These are phyloP conservation scores for Citrus maxima DNA, from an alignment of 345 rosid genomes.

Conservation along the genomic window DNA sequence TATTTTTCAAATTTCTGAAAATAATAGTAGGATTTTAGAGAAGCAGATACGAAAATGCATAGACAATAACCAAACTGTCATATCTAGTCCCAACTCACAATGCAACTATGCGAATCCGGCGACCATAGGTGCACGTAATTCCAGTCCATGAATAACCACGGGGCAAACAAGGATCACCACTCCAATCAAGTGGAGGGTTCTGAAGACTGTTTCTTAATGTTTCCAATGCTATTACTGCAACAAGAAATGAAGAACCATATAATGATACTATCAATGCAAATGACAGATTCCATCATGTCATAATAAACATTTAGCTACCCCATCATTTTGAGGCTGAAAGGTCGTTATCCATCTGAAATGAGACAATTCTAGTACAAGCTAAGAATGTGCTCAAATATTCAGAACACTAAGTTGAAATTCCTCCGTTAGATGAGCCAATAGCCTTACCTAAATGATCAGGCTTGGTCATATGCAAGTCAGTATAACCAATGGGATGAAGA, in stretches of 20 bases:
- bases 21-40: not conserved
- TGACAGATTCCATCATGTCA: not conserved
- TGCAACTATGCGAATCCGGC: slow-evolving; percentile 59
- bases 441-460: not conserved
- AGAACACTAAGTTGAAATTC: not conserved
- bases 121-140: slow-evolving; percentile 59
- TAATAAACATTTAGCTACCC: not conserved
- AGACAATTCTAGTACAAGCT: not conserved
- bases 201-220: slow-evolving; percentile 39
- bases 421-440: not conserved
- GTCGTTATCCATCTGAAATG: not conserved
- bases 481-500: not conserved
- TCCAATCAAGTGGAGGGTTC: slow-evolving; percentile 77
- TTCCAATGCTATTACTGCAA: slow-evolving; percentile 58
- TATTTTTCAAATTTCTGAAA: slow-evolving; percentile 69
- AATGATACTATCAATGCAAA: not conserved
- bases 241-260: not conserved
- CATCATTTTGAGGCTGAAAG: not conserved
- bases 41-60: not conserved
- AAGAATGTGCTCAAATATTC: not conserved
- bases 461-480: not conserved
- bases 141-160: slow-evolving; percentile 75
- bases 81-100: slow-evolving; percentile 52
- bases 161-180: slow-evolving; percentile 88
- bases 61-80: not conserved